Percentiles rank a stretch among this genome's conserved stretches.
Evolutionary conservation across 805 yeast species (phyloP).

Genomic region (Blastobotrys parvus): DNA sequence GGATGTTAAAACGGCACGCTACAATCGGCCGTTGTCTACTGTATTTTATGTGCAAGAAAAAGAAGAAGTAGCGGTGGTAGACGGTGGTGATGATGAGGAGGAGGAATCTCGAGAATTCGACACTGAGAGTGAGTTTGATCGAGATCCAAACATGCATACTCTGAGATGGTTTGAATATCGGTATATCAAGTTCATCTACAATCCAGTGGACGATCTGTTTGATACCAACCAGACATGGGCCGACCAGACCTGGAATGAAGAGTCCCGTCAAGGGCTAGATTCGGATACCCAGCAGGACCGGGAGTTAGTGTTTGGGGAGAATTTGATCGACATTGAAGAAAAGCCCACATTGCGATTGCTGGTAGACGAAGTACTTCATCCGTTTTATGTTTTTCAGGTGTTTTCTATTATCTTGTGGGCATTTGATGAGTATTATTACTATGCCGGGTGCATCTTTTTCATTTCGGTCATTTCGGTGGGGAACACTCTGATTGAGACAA

Average conservation of each 20-base stretch:
- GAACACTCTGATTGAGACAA: slow-evolving; percentile 82
- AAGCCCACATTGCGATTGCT: slow-evolving; percentile 59
- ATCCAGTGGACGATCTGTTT: slow-evolving; percentile 82
- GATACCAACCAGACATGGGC: slow-evolving; percentile 82
- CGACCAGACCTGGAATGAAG: slow-evolving; percentile 66
- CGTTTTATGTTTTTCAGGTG: slow-evolving; percentile 90
- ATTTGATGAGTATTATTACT: slow-evolving; percentile 84
- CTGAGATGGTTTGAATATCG: slow-evolving; percentile 71
- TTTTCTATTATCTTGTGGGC: slow-evolving; percentile 90
- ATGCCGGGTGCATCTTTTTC: slow-evolving; percentile 83
- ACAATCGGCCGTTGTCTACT: slow-evolving; percentile 63
- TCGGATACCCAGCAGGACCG: slow-evolving; percentile 64
- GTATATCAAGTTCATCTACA: slow-evolving; percentile 72
- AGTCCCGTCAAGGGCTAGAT: slow-evolving; percentile 52
- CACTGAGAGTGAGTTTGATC: slow-evolving; percentile 26
- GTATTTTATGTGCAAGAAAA: slow-evolving; percentile 37
- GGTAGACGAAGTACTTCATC: slow-evolving; percentile 85
- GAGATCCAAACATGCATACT: slow-evolving; percentile 61
- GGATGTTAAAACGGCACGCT: slow-evolving; percentile 49
- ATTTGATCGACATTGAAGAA: slow-evolving; percentile 66
- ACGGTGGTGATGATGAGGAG: slow-evolving; percentile 1
- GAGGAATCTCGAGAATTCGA: slow-evolving; percentile 5
- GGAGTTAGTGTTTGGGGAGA: slow-evolving; percentile 63
- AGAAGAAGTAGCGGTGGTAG: slow-evolving; percentile 5
- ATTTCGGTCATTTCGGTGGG: slow-evolving; percentile 75